phyloP scores from a whole-genome alignment of 306 rosid species.

The Clitoria ternatea region DNA sequence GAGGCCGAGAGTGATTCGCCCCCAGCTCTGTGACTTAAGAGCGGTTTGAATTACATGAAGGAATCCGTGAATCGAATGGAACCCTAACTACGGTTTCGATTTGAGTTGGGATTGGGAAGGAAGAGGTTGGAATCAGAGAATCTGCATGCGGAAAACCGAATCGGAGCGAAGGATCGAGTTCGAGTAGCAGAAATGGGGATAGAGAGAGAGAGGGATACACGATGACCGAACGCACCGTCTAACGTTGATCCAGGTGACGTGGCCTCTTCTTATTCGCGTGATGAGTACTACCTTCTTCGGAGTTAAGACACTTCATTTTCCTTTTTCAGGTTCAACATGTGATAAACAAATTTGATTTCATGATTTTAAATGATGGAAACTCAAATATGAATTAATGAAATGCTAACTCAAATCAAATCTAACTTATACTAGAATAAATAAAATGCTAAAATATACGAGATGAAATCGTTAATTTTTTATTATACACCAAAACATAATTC shows the following conservation, averaged over 20 bases:
- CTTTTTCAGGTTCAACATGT: no score
- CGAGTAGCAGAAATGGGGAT: slow-evolving; percentile 1
- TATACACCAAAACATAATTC: no score
- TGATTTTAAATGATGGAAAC: no score
- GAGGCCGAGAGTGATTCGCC: slow-evolving; percentile 97
- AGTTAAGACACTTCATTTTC: background rate
- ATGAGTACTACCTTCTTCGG: background rate
- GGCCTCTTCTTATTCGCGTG: slow-evolving; percentile 27
- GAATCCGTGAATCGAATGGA: slow-evolving; percentile 20
- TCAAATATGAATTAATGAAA: no score
- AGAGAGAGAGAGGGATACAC: background rate
- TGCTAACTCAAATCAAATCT: no score
- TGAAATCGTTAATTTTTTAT: no score
- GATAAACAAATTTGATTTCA: no score
- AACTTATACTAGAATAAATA: no score
- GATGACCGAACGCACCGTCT: slow-evolving; percentile 19
- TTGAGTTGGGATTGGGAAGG: background rate
- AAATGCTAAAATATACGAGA: no score
- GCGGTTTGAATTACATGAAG: slow-evolving; percentile 32
- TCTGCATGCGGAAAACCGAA: slow-evolving; percentile 1
- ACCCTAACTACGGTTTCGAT: slow-evolving; percentile 32
- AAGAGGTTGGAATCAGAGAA: background rate
- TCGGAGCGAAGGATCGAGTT: slow-evolving; percentile 13
- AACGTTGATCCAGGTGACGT: slow-evolving; percentile 17
- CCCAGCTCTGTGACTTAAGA: slow-evolving; percentile 80